Base-by-base conservation (phyloP, 495 filamentous ascomycete species). In the Chaetomium fimeti region DNA sequence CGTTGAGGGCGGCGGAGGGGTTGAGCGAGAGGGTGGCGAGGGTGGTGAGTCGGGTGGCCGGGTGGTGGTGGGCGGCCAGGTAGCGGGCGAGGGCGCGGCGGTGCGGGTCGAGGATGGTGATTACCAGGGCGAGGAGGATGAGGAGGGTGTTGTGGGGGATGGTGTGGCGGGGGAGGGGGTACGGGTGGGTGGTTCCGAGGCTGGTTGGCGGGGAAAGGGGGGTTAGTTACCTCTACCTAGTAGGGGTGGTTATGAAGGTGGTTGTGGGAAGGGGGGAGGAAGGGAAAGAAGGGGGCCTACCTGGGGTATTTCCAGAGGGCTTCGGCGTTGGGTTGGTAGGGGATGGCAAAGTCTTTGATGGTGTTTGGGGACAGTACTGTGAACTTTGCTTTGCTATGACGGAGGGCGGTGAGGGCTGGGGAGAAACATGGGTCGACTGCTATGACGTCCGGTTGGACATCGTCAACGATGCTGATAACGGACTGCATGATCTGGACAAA, bases 351-450 rank as follows among this genome's bases (percentile, higher is more conserved):
- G 52, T 55, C 52, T 36, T 55, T 55, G 52, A 55, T 36, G n/a
- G 52, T 32, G 52, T 55, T 55, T 7, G 52, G 52, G 16, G 52
- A n/a, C 28, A 55, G 52, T 4, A 55, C 22, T 15, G 36, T 36
- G 28, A 71, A 77, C 27, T 68, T 72, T 65, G 68, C 73, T 61
- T 42, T 65, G 63, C 69, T 69, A 25, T 61, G 65, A 40, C 70
- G 75, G 60, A 75, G 78, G n/a, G 81, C 83, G 57, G 84, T 83
- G 15, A 81, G 63, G 0, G 77, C 83, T 22, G 81, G 78, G 16
- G 78, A 74, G 40, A 86, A 78, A 16, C 81, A 75, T 5, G 82
- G 81, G 63, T 85, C 82, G 48, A 80, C 74, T 11, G 81, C 80
- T 11, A 82, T 73, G 16, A 84, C 63, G 15, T 73, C 67, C 4